Percentiles rank a stretch among this genome's conserved stretches.
Evolutionary conservation across 2,329 filamentous ascomycete genomes (phyloP).

Genomic region (Fusarium musae): DNA sequence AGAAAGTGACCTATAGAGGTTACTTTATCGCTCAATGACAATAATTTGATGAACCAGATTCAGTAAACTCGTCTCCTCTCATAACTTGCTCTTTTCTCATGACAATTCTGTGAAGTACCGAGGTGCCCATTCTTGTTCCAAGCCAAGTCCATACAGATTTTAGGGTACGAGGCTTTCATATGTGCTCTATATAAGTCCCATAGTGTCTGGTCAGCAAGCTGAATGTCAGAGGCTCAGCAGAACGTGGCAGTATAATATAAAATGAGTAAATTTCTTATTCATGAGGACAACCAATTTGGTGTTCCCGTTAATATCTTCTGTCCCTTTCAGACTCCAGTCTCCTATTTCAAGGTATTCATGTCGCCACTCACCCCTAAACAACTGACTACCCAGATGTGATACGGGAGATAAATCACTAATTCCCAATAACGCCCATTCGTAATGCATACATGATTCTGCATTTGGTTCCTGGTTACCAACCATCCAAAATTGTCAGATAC

Average conservation of each 20-base stretch:
- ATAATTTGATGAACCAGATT: background rate
- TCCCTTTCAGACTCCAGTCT: background rate
- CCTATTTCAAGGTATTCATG: constrained; percentile 9
- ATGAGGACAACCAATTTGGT: background rate
- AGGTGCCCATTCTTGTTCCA: background rate
- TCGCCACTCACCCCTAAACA: background rate
- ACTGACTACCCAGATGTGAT: constrained; percentile 5
- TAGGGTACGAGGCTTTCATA: background rate
- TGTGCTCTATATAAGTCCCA: no score
- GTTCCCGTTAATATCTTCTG: background rate
- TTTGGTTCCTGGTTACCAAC: constrained; percentile 17
- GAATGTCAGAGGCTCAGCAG: background rate
- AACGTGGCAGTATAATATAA: background rate
- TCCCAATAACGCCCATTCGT: constrained; percentile 42
- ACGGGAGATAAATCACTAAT: constrained; percentile 12
- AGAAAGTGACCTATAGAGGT: background rate
- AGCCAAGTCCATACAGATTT: background rate
- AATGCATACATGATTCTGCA: constrained; percentile 39
- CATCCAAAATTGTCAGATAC: constrained; percentile 19
- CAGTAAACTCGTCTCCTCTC: background rate
- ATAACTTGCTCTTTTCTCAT: background rate
- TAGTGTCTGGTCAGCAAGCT: background rate
- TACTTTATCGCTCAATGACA: background rate
- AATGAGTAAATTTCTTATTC: background rate
- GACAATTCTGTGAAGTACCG: background rate